These are phyloP conservation scores for Globisporangium perplexum DNA, from an alignment of 352 stramenopile genomes.

Conservation along the genomic window DNA sequence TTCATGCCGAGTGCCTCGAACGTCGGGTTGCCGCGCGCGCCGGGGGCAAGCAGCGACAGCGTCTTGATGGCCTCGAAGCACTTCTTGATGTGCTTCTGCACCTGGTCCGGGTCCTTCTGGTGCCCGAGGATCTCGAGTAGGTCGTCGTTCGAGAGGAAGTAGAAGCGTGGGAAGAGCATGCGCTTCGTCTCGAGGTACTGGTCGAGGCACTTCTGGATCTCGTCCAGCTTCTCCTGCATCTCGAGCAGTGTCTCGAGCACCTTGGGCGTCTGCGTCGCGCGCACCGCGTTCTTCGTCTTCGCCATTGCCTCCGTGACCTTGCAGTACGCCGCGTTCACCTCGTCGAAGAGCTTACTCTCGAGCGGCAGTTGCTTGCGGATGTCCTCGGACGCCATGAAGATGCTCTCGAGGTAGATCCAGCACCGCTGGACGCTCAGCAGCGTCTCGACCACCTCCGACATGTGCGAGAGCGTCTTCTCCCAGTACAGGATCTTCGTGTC, in stretches of 20 bases:
- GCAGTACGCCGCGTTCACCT: constrained; percentile 80
- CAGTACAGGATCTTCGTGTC: constrained; percentile 85
- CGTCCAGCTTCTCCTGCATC: constrained; percentile 86
- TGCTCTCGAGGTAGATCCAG: constrained; percentile 95
- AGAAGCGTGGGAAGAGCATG: constrained; percentile 84
- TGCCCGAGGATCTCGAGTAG: constrained; percentile 83
- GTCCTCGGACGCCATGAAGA: constrained; percentile 94
- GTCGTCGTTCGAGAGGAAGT: constrained; percentile 89
- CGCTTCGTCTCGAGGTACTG: constrained; percentile 87
- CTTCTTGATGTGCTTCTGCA: constrained; percentile 90
- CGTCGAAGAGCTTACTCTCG: constrained; percentile 81
- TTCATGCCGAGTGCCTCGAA: constrained; percentile 89
- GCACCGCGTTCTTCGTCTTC: constrained; percentile 70
- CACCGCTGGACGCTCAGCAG: constrained; percentile 88
- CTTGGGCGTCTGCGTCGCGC: constrained; percentile 50
- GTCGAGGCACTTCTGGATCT: constrained; percentile 85
- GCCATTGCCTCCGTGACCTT: constrained; percentile 71
- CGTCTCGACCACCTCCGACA: constrained; percentile 90
- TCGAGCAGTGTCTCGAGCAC: constrained; percentile 60
- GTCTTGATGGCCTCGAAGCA: constrained; percentile 91
- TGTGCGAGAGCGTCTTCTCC: constrained; percentile 77
- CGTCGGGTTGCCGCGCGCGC: constrained; percentile 68
- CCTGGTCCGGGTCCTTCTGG: constrained; percentile 84
- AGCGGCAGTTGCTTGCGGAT: constrained; percentile 92
- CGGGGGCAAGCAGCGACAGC: constrained; percentile 54